These are phyloP conservation scores for Schwanniomyces etchellsii DNA, from an alignment of 1,139 yeast genomes.

Conservation along the genomic window DNA sequence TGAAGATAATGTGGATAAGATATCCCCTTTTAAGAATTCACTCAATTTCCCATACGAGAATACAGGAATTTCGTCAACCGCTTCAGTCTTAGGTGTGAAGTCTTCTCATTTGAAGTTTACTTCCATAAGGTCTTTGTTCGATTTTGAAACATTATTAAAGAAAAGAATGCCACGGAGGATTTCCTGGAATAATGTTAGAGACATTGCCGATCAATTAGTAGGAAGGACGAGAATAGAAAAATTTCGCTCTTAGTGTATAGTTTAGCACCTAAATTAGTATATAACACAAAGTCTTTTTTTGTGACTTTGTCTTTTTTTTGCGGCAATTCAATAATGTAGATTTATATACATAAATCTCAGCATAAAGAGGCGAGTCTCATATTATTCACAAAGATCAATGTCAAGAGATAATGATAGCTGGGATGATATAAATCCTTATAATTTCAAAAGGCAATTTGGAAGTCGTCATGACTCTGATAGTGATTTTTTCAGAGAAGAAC, in stretches of 20 bases:
- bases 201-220: slow-evolving; percentile 78
- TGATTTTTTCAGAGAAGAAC: too few relatives aligned
- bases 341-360: too few relatives aligned
- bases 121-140: slow-evolving; percentile 70
- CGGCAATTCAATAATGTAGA: slow-evolving; percentile 1
- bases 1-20: slow-evolving; percentile 39
- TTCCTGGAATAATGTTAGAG: slow-evolving; percentile 74
- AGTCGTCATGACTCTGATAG: too few relatives aligned
- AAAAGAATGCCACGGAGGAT: slow-evolving; percentile 86
- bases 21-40: slow-evolving; percentile 20
- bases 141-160: slow-evolving; percentile 73
- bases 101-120: slow-evolving; percentile 73
- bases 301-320: not conserved
- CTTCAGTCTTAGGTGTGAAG: slow-evolving; percentile 82
- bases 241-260: not conserved
- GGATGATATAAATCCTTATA: too few relatives aligned
- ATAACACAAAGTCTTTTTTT: not conserved
- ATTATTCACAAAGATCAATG: too few relatives aligned
- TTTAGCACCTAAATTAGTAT: not conserved
- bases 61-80: slow-evolving; percentile 46
- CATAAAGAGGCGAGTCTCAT: too few relatives aligned
- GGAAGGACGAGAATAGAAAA: slow-evolving; percentile 57
- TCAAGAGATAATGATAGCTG: too few relatives aligned
- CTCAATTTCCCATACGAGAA: slow-evolving; percentile 31
- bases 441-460: too few relatives aligned